Conservation (phyloP, 192 early-diverging fungal genomes). For the Lobosporangium transversale region DNA sequence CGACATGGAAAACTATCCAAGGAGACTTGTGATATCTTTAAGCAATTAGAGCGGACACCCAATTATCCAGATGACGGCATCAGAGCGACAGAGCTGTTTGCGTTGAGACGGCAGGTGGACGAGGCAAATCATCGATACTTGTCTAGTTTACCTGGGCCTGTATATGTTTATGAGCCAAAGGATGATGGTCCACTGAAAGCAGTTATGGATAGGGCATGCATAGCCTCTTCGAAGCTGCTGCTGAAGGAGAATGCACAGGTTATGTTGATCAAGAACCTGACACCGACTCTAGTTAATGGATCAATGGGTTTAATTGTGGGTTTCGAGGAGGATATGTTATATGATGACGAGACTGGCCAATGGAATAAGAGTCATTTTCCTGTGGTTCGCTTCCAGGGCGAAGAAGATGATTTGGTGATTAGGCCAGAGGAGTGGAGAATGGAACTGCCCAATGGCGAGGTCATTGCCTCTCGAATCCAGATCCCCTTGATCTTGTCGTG, state of each 20-base stretch:
- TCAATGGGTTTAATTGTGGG: conserved; percentile 74
- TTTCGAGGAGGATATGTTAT: conserved; percentile 31
- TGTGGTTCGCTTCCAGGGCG: conserved; percentile 27
- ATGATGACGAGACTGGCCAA: background rate
- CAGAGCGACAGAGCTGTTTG: conserved; percentile 77
- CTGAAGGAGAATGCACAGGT: conserved; percentile 86
- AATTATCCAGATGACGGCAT: conserved; percentile 67
- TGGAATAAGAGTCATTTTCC: conserved; percentile 24
- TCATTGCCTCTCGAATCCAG: conserved; percentile 55
- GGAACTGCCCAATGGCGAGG: conserved; percentile 38
- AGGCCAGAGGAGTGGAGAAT: conserved; percentile 46
- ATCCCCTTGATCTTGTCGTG: conserved; percentile 83
- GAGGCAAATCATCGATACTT: conserved; percentile 70
- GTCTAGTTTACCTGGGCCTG: conserved; percentile 60
- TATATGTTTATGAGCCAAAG: conserved; percentile 54
- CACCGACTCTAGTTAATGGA: conserved; percentile 78
- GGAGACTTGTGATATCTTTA: conserved; percentile 62
- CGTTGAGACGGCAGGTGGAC: conserved; percentile 70
- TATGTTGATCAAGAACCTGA: conserved; percentile 84
- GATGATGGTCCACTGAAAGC: conserved; percentile 56
- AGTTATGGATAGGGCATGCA: conserved; percentile 57
- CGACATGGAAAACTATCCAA: conserved; percentile 75
- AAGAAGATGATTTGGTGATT: conserved; percentile 41
- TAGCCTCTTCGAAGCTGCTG: conserved; percentile 69
- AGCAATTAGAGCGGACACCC: conserved; percentile 58